These are phyloP conservation scores for Blastobotrys americana DNA, from an alignment of 805 yeast species.

Conservation along the genomic window DNA sequence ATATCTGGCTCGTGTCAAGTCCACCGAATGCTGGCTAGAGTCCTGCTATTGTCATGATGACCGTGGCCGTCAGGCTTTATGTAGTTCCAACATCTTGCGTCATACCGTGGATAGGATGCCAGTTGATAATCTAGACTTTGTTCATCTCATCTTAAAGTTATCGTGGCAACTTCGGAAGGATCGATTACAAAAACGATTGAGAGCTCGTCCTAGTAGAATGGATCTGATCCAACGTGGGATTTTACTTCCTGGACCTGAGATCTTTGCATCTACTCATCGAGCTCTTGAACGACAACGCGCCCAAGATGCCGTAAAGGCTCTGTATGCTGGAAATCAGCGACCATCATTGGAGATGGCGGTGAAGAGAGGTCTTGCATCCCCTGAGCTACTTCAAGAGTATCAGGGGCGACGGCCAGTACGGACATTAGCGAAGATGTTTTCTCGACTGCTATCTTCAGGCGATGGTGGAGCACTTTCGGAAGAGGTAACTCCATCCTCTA, in stretches of 20 bases:
- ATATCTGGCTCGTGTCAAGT: constrained; percentile 16
- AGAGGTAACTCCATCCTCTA: background rate
- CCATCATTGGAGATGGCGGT: constrained; percentile 17
- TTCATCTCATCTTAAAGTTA: constrained; percentile 15
- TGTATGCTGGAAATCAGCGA: constrained; percentile 15
- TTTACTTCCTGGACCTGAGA: constrained; percentile 16
- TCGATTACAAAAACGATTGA: constrained; percentile 20
- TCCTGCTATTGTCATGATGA: constrained; percentile 12
- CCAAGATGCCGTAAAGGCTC: constrained; percentile 18
- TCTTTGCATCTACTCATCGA: constrained; percentile 13
- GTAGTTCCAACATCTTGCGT: constrained; percentile 21
- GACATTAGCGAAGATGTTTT: constrained; percentile 16
- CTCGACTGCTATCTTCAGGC: constrained; percentile 7
- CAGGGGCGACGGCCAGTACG: constrained; percentile 14
- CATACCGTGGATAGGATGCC: constrained; percentile 19
- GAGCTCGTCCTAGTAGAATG: constrained; percentile 19
- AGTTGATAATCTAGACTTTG: constrained; percentile 14
- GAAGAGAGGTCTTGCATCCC: constrained; percentile 11
- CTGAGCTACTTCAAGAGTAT: constrained; percentile 1
- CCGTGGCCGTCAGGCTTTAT: constrained; percentile 20
- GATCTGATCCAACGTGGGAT: constrained; percentile 25
- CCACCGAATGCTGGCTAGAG: constrained; percentile 19
- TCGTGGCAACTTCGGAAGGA: constrained; percentile 18
- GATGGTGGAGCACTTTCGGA: background rate
- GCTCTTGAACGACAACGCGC: constrained; percentile 22